phyloP scores from a whole-genome alignment of 345 rosid species.

The Heritiera littoralis region DNA sequence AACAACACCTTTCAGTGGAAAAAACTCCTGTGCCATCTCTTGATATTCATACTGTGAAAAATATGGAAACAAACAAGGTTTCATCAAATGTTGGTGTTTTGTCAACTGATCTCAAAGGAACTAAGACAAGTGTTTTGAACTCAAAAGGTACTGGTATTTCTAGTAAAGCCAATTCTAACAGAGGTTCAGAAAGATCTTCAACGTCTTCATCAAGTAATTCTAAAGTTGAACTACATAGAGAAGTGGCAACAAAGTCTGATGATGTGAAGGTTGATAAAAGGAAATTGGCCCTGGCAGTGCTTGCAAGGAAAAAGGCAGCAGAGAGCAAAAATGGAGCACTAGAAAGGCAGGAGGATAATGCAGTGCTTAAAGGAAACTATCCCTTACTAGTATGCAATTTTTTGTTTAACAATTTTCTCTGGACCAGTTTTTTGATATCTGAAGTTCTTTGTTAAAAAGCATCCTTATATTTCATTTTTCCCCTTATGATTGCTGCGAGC shows the following conservation, averaged over 20 bases:
- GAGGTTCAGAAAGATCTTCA: slow-evolving; percentile 32
- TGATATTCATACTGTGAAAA: slow-evolving; percentile 37
- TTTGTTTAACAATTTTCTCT: neutral
- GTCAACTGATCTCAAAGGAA: slow-evolving; percentile 43
- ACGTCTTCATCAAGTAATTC: slow-evolving; percentile 34
- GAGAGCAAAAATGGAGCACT: slow-evolving; percentile 47
- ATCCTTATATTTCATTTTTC: neutral
- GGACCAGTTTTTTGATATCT: neutral
- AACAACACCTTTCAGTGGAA: slow-evolving; percentile 30
- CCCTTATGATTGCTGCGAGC: slow-evolving; percentile 37
- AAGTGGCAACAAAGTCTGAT: slow-evolving; percentile 39
- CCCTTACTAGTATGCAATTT: slow-evolving; percentile 73
- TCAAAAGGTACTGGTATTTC: slow-evolving; percentile 43
- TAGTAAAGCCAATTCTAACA: slow-evolving; percentile 34
- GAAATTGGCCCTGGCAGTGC: slow-evolving; percentile 93
- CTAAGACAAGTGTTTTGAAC: slow-evolving; percentile 40
- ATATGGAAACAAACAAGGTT: slow-evolving; percentile 38
- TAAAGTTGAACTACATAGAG: slow-evolving; percentile 40
- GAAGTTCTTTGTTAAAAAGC: neutral
- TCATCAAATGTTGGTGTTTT: slow-evolving; percentile 40
- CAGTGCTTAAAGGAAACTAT: slow-evolving; percentile 68
- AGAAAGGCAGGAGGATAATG: slow-evolving; percentile 60
- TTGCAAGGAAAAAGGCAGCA: slow-evolving; percentile 83
- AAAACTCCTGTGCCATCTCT: slow-evolving; percentile 36
- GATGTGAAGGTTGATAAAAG: slow-evolving; percentile 80